phyloP scores from a whole-genome alignment of 2,329 filamentous ascomycete genomes.

The Talaromyces sp. region DNA sequence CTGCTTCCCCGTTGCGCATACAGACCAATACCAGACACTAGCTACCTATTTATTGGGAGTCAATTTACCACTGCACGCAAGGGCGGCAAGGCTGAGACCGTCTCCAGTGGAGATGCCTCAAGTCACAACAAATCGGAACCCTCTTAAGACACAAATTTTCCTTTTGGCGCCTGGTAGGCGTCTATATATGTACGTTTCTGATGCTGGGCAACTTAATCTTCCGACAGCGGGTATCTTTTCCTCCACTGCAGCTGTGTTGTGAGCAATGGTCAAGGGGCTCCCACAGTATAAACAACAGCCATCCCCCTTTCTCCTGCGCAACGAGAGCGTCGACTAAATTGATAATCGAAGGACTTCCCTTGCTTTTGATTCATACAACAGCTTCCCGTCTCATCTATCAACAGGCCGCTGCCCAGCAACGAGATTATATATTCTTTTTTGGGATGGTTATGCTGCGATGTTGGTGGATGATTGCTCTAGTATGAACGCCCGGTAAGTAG shows the following conservation, averaged over 20 bases:
- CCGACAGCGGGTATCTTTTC: conserved; percentile 4
- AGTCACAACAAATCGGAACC: background rate
- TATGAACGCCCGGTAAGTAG: background rate
- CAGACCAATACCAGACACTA: conserved; percentile 3
- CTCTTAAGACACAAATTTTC: background rate
- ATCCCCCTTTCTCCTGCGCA: conserved; percentile 17
- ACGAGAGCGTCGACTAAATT: background rate
- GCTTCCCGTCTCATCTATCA: conserved; percentile 6
- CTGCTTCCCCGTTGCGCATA: conserved; percentile 10
- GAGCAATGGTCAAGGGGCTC: conserved; percentile 15
- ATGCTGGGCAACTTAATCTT: conserved; percentile 8
- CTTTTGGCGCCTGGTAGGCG: background rate
- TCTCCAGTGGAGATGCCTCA: background rate
- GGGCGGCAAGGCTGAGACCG: conserved; percentile 16
- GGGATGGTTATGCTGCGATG: conserved; percentile 11
- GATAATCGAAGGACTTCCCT: conserved; percentile 8
- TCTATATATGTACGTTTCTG: conserved; percentile 5
- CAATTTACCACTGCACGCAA: conserved; percentile 11
- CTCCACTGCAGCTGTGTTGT: background rate
- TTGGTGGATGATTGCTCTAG: background rate
- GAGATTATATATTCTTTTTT: background rate
- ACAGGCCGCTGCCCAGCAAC: conserved; percentile 18
- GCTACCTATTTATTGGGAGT: background rate
- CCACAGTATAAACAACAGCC: background rate
- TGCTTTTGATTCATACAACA: conserved; percentile 13